Base-by-base conservation (phyloP, 2,329 filamentous ascomycete species). In the Dothistroma septosporum region DNA sequence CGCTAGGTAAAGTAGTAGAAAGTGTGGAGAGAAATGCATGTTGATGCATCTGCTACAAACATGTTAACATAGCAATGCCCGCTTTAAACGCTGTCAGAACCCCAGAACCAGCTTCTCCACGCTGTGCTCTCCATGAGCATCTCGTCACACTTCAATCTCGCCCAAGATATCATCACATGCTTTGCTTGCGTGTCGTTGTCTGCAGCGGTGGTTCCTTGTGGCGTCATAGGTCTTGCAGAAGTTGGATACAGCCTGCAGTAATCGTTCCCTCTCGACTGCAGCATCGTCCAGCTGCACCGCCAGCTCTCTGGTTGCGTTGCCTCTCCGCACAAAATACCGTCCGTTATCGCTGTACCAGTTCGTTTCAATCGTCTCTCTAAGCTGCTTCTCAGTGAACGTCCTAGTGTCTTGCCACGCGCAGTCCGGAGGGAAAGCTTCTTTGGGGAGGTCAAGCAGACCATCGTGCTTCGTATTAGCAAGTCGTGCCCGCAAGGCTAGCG, bases 281-380 rank as follows among this genome's bases (percentile, higher is more conserved):
- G 53, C 72, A 61, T 50, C 49, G 4, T 66, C 70, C 16, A 77
- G 57, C 28, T 76, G 75, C 19, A 81, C 69, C 1, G 67, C 44
- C 1, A 84, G 73, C 61, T 81, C 78, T 61, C 76, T 78, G 16
- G 74, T 76, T 11, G 73, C 73, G 46, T 76, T 75, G 1, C 78
- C 78, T 16, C 77, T 73, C 22, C 76, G 75, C 33, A 84, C 77
- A 66, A 77, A 83, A 62, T 83, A 79, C 55, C 70, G 75, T 1
- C 73, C 76, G 32, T 76, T 73, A 55, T 76, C 74, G 8, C 69
- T 64, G 22, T 77, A 76, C 82, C 83, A 85, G 35, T 77, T 79
- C 0, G 72, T 72, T 24, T 68, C 70, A 19, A 85, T 66, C 46
- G 77, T 76, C 0, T 76, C 69, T 37, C 75, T 69, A 3, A 85